Evolutionary conservation across 2,329 filamentous ascomycete genomes (phyloP), one percentile per base, ranked within the genome.

Genomic region (Aspergillus sp.): DNA sequence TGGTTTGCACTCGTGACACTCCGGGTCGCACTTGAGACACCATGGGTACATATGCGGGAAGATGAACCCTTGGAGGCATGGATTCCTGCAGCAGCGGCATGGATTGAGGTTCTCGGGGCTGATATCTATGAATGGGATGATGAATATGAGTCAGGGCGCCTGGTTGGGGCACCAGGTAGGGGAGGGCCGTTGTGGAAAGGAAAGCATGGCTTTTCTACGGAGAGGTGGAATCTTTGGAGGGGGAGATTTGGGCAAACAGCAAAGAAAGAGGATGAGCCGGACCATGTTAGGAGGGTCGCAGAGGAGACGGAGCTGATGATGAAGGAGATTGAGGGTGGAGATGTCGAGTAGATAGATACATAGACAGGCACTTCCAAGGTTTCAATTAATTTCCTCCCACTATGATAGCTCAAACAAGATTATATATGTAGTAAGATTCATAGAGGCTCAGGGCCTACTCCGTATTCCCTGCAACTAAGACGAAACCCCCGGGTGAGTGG

Each of bases 51-150:
- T 11, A 45, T 55, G 40, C 9, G 6, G 6, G 2, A 9, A 3
- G 37, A 12, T 9, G 37, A 58, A 7, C 39, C 48, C 3, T 19
- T 52, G 3, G 56, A 56, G 8, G 56, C 59, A 25, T 45, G 17
- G 31, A 37, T 59, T 25, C 59, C 49, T 17, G 59, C 56, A 3
- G 59, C 59, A 12, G 56, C 56, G 15, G 53, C 17, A 7, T 61
- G 56, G 59, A 57, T 61, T 49, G 57, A 59, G 46, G 50, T 57
- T 21, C 23, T 61, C 2, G 59, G 56, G 23, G 41, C 47, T 11
- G 49, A 52, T 3, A 61, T 61, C 6, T 61, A 57, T 52, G 40
- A 52, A 7, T 61, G 59, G 59, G 56, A 61, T n/a, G 56, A 59
- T n/a, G 56, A 56, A 4, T 35, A 25, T 25, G 23, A 25, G 23